These are phyloP conservation scores for Cordyceps tenuipes DNA, from an alignment of 2,329 filamentous ascomycete species.

Conservation along the genomic window DNA sequence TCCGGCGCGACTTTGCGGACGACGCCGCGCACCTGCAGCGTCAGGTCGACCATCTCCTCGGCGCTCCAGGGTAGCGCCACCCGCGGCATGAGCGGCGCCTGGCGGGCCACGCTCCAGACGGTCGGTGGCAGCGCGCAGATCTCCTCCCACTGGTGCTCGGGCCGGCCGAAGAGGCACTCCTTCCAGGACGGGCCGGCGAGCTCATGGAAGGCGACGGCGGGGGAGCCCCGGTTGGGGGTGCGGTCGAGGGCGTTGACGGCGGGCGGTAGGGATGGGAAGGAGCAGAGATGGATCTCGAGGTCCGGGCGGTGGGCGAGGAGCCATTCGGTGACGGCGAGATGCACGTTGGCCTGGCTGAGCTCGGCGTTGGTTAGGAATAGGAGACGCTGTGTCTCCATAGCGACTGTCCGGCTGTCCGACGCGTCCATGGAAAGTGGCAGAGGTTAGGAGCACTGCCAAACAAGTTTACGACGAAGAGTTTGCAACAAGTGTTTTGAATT, in stretches of 20 bases:
- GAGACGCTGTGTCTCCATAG: slow-evolving; percentile 4
- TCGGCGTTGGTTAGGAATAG: slow-evolving; percentile 18
- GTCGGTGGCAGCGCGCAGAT: neutral
- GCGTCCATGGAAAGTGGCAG: too few relatives aligned
- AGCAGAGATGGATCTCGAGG: slow-evolving; percentile 14
- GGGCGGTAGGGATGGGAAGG: neutral
- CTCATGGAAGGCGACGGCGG: slow-evolving; percentile 5
- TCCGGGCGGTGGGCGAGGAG: slow-evolving; percentile 10
- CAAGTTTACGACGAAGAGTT: too few relatives aligned
- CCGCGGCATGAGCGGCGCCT: slow-evolving; percentile 3
- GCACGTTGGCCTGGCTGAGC: slow-evolving; percentile 19
- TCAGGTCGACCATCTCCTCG: slow-evolving; percentile 5
- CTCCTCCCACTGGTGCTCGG: neutral
- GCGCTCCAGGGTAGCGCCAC: slow-evolving; percentile 9
- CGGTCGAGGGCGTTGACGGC: neutral
- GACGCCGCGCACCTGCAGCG: neutral
- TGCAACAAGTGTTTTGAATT: too few relatives aligned
- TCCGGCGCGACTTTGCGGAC: slow-evolving; percentile 5
- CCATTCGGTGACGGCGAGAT: slow-evolving; percentile 16
- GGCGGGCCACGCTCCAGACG: neutral
- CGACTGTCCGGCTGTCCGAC: too few relatives aligned
- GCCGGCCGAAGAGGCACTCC: slow-evolving; percentile 8
- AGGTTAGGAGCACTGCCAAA: too few relatives aligned
- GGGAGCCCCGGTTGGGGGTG: too few relatives aligned
- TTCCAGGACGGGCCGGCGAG: neutral